Percentiles rank a stretch among this genome's conserved stretches.
Conservation (phyloP, 1,284 basidiomycete species). For the Gomphus sp. region DNA sequence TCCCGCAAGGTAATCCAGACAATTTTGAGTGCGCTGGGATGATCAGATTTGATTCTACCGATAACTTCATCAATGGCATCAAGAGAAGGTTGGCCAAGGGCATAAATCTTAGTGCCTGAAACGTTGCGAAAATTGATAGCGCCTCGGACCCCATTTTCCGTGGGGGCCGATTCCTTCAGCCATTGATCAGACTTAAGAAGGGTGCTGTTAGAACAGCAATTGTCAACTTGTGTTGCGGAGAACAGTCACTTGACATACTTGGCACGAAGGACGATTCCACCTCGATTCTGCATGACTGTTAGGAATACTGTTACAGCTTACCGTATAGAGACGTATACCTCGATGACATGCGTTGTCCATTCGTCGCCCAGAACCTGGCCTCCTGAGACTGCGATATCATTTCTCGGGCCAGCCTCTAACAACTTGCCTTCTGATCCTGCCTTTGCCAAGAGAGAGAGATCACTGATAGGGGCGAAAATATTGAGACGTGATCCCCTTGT, state of each 20-base stretch:
- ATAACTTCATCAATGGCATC: conserved; percentile 87
- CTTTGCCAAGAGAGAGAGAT: conserved; percentile 72
- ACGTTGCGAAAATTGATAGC: conserved; percentile 94
- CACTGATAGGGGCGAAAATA: conserved; percentile 83
- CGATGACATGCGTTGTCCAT: conserved; percentile 88
- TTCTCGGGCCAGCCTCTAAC: conserved; percentile 54
- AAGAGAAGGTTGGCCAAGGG: conserved; percentile 87
- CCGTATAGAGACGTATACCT: conserved; percentile 34
- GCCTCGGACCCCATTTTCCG: conserved; percentile 67
- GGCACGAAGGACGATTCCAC: conserved; percentile 86
- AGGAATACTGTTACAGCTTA: not conserved
- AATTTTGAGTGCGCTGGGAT: conserved; percentile 55
- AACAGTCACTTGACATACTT: conserved; percentile 34
- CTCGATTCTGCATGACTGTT: conserved; percentile 57
- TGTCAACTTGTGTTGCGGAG: not conserved
- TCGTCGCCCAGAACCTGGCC: conserved; percentile 88
- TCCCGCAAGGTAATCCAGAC: conserved; percentile 92
- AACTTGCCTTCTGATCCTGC: conserved; percentile 46
- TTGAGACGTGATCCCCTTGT: conserved; percentile 69
- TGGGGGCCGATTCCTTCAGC: conserved; percentile 62
- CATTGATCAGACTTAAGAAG: conserved; percentile 90
- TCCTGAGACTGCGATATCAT: conserved; percentile 72
- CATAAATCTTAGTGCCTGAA: conserved; percentile 78
- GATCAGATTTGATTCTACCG: conserved; percentile 50
- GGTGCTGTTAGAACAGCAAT: conserved; percentile 39